Conservation (phyloP, 805 yeast genomes). For the Starmerella stigmatis region DNA sequence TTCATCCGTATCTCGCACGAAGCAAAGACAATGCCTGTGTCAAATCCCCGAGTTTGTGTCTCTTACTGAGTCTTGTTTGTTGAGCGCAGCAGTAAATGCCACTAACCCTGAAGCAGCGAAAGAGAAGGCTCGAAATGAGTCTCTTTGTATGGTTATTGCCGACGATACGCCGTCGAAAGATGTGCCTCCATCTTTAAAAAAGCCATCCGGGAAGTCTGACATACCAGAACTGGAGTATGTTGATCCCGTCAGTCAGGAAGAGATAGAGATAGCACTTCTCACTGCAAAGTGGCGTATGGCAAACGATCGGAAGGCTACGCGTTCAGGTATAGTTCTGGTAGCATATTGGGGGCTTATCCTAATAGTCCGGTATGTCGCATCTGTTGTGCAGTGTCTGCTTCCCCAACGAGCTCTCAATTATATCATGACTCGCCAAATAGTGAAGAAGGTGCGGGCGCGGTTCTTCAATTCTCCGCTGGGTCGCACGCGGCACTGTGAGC, state of each 20-base stretch:
- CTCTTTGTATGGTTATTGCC: conserved; percentile 3
- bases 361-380: not conserved
- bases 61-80: conserved; percentile 12
- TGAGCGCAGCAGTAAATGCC: conserved; percentile 12
- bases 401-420: not conserved
- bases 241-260: conserved; percentile 9
- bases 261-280: conserved; percentile 9
- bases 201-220: not conserved
- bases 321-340: conserved; percentile 16
- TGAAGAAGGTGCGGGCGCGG: conserved; percentile 6
- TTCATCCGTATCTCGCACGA: not conserved
- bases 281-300: conserved; percentile 17
- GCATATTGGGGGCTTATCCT: conserved; percentile 13
- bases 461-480: conserved; percentile 12
- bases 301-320: conserved; percentile 10
- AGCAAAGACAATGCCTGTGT: conserved; percentile 11
- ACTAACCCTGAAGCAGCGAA: conserved; percentile 11
- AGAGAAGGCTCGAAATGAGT: conserved; percentile 1
- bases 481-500: conserved; percentile 8
- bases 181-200: not conserved
- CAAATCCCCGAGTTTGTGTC: conserved; percentile 14
- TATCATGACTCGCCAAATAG: not conserved
- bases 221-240: conserved; percentile 4
- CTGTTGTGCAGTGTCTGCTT: not conserved
- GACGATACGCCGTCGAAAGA: not conserved